These are phyloP conservation scores for Ramicandelaber brevisporus DNA, from an alignment of 192 early-diverging fungal species.

Conservation along the genomic window DNA sequence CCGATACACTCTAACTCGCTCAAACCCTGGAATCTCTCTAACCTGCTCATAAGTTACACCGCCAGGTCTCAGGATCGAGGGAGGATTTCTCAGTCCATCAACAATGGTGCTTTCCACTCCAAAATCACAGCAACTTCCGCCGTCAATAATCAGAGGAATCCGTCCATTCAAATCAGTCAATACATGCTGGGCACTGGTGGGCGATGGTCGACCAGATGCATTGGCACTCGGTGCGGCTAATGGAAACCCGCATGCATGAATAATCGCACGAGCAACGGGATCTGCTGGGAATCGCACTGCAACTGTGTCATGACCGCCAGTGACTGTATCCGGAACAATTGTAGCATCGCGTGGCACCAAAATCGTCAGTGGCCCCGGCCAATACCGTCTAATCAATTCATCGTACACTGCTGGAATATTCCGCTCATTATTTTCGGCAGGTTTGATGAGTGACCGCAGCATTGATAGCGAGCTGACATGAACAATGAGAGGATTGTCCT, in stretches of 20 bases:
- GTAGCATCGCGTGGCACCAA: constrained; percentile 42
- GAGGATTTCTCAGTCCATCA: constrained; percentile 43
- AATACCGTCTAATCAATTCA: constrained; percentile 32
- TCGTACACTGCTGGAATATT: constrained; percentile 44
- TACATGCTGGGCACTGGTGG: constrained; percentile 78
- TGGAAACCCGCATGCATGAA: constrained; percentile 56
- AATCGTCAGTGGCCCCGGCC: constrained; percentile 91
- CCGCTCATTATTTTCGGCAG: constrained; percentile 6
- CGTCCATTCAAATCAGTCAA: constrained; percentile 46
- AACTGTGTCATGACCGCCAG: constrained; percentile 63
- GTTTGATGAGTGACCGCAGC: constrained; percentile 28
- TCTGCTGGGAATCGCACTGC: constrained; percentile 81
- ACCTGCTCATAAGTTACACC: constrained; percentile 72
- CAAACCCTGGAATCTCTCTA: constrained; percentile 25
- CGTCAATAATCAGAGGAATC: constrained; percentile 75
- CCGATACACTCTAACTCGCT: constrained; percentile 43
- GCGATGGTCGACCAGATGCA: constrained; percentile 80
- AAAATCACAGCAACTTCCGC: constrained; percentile 57
- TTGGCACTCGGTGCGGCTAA: constrained; percentile 98
- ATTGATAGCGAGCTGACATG: constrained; percentile 80
- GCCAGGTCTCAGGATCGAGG: constrained; percentile 75
- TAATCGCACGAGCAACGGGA: constrained; percentile 73
- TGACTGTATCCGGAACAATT: constrained; percentile 46
- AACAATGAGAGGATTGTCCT: constrained; percentile 93
- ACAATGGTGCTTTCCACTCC: constrained; percentile 91